Evolutionary conservation across 106 monocot species (phyloP).

Genomic region (Dendrobium huoshanense): DNA sequence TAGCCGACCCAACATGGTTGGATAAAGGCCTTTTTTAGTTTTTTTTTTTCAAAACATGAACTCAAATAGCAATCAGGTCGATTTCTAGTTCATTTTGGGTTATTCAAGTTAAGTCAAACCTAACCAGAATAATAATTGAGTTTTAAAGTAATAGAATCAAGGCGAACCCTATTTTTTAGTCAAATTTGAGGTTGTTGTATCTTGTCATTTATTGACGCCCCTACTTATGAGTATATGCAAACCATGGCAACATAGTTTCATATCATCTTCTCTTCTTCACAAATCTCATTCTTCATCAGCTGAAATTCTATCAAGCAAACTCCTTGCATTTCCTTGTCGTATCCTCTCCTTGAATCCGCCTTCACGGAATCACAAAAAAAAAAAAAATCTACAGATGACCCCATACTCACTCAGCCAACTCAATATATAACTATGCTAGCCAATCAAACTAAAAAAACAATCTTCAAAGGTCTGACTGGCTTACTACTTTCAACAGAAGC

Average conservation of each 20-base stretch:
- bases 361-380: not conserved
- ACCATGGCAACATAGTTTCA: not conserved
- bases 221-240: not conserved
- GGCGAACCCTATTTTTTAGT: too few species aligned
- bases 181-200: too few species aligned
- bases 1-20: too few species aligned
- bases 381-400: not conserved
- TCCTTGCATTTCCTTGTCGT: not conserved
- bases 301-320: not conserved
- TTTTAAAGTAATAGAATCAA: too few species aligned
- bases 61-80: too few species aligned
- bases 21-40: too few species aligned
- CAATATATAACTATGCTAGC: not conserved
- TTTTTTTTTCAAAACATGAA: too few species aligned
- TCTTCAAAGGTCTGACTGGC: not conserved
- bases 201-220: too few species aligned
- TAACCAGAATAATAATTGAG: too few species aligned
- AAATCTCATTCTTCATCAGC: not conserved
- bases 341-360: not conserved
- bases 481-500: slow-evolving; percentile 72
- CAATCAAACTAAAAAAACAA: not conserved
- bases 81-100: too few species aligned
- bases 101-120: too few species aligned
- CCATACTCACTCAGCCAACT: not conserved
- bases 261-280: too few species aligned